These are phyloP conservation scores for Aspergillus flavus DNA, from an alignment of 2,329 filamentous ascomycete species.

Conservation along the genomic window DNA sequence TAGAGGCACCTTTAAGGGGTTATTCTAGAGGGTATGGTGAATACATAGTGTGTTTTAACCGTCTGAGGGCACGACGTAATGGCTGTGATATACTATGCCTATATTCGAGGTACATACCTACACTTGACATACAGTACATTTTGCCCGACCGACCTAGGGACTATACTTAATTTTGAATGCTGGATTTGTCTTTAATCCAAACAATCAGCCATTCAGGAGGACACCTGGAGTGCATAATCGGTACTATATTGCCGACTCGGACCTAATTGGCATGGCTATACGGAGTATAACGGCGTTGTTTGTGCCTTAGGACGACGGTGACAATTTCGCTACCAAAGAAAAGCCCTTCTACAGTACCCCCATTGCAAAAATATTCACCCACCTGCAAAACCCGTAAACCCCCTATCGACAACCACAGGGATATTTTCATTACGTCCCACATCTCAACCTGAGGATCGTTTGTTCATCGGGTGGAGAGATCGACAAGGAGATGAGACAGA, in stretches of 20 bases:
- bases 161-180: not conserved
- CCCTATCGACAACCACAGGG: not conserved
- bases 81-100: no score
- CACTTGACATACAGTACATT: no score
- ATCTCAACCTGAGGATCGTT: not conserved
- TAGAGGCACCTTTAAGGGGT: not conserved
- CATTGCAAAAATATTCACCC: not conserved
- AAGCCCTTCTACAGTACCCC: not conserved
- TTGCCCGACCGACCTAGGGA: no score
- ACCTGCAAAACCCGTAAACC: not conserved
- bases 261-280: not conserved
- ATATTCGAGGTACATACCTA: no score
- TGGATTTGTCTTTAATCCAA: not conserved
- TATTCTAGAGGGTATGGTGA: no score
- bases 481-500: constrained; percentile 12
- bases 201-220: not conserved
- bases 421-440: not conserved
- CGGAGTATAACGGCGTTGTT: not conserved
- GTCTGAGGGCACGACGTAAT: no score
- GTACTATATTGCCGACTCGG: not conserved
- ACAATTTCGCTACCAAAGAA: not conserved
- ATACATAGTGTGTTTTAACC: no score
- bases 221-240: not conserved
- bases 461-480: constrained; percentile 13
- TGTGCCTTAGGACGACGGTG: not conserved